A percentile compares a stretch with the other conserved stretches of the same genome.
Conservation (phyloP, 2,329 filamentous ascomycete genomes). For the Colletotrichum filicis region DNA sequence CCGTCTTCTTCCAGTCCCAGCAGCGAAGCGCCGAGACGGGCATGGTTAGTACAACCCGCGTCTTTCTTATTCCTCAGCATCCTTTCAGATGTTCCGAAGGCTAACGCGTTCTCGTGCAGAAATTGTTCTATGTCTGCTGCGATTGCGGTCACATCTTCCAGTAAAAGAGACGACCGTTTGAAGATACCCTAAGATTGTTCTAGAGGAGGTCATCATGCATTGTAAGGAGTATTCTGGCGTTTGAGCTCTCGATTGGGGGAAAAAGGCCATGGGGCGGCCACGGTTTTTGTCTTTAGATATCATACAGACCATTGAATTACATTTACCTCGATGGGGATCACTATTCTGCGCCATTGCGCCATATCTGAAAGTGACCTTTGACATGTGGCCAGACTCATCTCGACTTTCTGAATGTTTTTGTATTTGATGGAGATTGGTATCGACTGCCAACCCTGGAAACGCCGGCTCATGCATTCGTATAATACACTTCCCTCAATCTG, state of each 20-base stretch:
- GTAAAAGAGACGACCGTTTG: conserved; percentile 47
- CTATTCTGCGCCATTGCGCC: neutral
- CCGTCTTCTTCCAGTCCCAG: conserved; percentile 99
- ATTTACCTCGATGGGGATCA: neutral
- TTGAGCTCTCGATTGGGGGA: neutral
- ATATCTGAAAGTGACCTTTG: neutral
- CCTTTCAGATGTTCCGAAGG: neutral
- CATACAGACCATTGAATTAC: neutral
- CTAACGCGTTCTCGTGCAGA: conserved; percentile 61
- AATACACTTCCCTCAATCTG: conserved; percentile 14
- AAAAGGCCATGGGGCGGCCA: conserved; percentile 15
- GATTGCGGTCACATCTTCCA: conserved; percentile 90
- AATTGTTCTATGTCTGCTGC: conserved; percentile 95
- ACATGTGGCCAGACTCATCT: neutral
- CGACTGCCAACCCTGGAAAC: conserved; percentile 30
- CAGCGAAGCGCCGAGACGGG: conserved; percentile 96
- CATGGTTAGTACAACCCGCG: conserved; percentile 76
- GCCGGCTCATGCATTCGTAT: conserved; percentile 35
- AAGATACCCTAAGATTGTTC: conserved; percentile 39
- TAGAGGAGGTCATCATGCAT: conserved; percentile 16
- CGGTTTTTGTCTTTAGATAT: neutral
- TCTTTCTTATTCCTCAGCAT: no score
- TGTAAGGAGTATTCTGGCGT: conserved; percentile 27
- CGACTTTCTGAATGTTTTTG: neutral
- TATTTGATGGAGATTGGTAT: conserved; percentile 35